Evolutionary conservation across 139 green algal genomes (phyloP).

Genomic region (Penium margaritaceum): DNA sequence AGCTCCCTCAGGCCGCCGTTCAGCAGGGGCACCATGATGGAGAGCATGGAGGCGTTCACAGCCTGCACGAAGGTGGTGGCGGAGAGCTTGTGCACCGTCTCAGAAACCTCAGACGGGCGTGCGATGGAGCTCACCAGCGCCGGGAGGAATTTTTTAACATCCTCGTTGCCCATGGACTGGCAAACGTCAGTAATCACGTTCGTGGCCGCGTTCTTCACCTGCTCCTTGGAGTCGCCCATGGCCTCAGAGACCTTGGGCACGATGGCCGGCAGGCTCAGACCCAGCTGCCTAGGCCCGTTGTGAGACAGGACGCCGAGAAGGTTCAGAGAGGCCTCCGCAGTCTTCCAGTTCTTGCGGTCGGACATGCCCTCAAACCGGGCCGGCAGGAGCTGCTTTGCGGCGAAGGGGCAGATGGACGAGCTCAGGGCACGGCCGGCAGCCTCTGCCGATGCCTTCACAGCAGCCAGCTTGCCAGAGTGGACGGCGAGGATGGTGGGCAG

Average conservation of each 20-base stretch:
- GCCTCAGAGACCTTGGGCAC: conserved; percentile 25
- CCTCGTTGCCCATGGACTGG: conserved; percentile 68
- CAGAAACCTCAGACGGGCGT: conserved; percentile 61
- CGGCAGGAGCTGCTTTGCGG: conserved; percentile 19
- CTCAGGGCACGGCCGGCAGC: not conserved
- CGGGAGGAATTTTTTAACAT: conserved; percentile 81
- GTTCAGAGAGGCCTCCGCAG: not conserved
- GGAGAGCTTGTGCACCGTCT: conserved; percentile 83
- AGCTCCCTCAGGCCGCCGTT: conserved; percentile 74
- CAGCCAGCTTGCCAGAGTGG: conserved; percentile 19
- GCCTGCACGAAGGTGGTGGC: conserved; percentile 77
- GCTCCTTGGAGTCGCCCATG: conserved; percentile 28
- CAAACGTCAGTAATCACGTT: conserved; percentile 52
- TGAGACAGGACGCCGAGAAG: conserved; percentile 19
- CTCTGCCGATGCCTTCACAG: conserved; percentile 8
- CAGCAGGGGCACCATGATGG: conserved; percentile 82
- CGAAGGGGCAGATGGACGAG: conserved; percentile 14
- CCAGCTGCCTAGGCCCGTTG: conserved; percentile 18
- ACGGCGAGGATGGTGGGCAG: conserved; percentile 4
- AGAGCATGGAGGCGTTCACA: conserved; percentile 67
- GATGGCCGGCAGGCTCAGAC: conserved; percentile 22
- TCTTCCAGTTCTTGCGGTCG: conserved; percentile 30
- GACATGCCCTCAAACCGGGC: conserved; percentile 7
- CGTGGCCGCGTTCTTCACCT: conserved; percentile 43
- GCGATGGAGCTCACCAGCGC: conserved; percentile 70